A percentile compares a stretch with the other conserved stretches of the same genome.
Evolutionary conservation across 768 basidiomycete genomes (phyloP).

Genomic region (Boletus tomentosulus): DNA sequence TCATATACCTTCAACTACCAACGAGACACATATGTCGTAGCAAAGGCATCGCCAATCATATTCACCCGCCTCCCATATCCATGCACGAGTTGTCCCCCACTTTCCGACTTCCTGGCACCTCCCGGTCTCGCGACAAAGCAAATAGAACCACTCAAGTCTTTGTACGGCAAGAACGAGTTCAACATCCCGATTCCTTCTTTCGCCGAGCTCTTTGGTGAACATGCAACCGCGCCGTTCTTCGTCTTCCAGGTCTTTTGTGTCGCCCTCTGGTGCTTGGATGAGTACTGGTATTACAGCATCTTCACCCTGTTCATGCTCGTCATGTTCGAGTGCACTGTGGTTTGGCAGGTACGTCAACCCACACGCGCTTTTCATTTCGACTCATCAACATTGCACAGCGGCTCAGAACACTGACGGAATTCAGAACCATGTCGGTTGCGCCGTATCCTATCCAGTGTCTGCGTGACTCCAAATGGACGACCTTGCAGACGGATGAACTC

Average conservation of each 20-base stretch:
- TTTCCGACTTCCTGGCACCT: slow-evolving; percentile 60
- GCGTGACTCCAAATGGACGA: slow-evolving; percentile 76
- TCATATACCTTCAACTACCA: slow-evolving; percentile 92
- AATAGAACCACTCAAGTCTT: slow-evolving; percentile 48
- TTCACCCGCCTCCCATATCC: slow-evolving; percentile 90
- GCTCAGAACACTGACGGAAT: slow-evolving; percentile 89
- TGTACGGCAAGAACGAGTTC: slow-evolving; percentile 94
- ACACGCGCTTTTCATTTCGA: background rate
- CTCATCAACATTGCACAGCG: slow-evolving; percentile 48
- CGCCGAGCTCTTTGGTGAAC: slow-evolving; percentile 86
- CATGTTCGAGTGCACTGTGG: slow-evolving; percentile 97
- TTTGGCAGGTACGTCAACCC: slow-evolving; percentile 77
- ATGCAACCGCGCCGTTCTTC: slow-evolving; percentile 98
- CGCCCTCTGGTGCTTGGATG: slow-evolving; percentile 94
- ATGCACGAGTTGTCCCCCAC: slow-evolving; percentile 61
- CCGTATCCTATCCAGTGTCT: slow-evolving; percentile 85
- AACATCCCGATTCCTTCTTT: slow-evolving; percentile 97
- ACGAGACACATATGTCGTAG: slow-evolving; percentile 83
- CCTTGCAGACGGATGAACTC: slow-evolving; percentile 79
- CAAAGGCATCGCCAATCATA: slow-evolving; percentile 47
- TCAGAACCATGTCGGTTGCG: slow-evolving; percentile 92
- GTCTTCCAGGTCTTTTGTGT: slow-evolving; percentile 99
- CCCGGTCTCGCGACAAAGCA: slow-evolving; percentile 49
- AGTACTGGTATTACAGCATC: slow-evolving; percentile 98
- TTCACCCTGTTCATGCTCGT: slow-evolving; percentile 99